These are phyloP conservation scores for Barbarea vulgaris DNA, from an alignment of 345 rosid genomes.

Conservation along the genomic window DNA sequence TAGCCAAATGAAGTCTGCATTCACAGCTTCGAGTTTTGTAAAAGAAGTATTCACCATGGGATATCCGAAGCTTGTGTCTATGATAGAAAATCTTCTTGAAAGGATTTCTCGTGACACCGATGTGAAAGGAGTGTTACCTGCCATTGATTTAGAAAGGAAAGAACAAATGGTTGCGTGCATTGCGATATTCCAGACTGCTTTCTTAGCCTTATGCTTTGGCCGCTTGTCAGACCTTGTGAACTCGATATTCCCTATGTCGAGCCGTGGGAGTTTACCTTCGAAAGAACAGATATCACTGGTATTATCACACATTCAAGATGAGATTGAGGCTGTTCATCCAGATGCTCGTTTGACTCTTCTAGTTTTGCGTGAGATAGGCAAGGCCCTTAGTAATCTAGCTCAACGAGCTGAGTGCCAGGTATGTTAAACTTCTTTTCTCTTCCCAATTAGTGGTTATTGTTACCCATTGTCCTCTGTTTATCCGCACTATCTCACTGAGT, in stretches of 20 bases:
- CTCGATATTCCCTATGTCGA: slow-evolving; percentile 80
- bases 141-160: slow-evolving; percentile 74
- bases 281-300: slow-evolving; percentile 86
- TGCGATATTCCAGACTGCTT: slow-evolving; percentile 89
- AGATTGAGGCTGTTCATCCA: slow-evolving; percentile 88
- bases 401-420: slow-evolving; percentile 97
- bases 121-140: slow-evolving; percentile 91
- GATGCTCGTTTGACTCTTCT: slow-evolving; percentile 89
- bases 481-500: neutral
- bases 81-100: slow-evolving; percentile 85
- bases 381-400: slow-evolving; percentile 78
- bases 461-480: neutral
- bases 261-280: slow-evolving; percentile 93
- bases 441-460: neutral
- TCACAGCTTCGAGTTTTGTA: slow-evolving; percentile 95
- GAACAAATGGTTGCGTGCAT: slow-evolving; percentile 78
- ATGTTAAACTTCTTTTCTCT: slow-evolving; percentile 6
- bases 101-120: slow-evolving; percentile 80
- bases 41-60: slow-evolving; percentile 91
- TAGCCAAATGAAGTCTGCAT: slow-evolving; percentile 92
- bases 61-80: slow-evolving; percentile 86
- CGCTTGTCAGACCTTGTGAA: slow-evolving; percentile 92
- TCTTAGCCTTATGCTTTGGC: slow-evolving; percentile 72
- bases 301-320: slow-evolving; percentile 86
- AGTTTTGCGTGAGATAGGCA: slow-evolving; percentile 84